Conservation (phyloP, 768 basidiomycete genomes). For the Lentinula edodes region DNA sequence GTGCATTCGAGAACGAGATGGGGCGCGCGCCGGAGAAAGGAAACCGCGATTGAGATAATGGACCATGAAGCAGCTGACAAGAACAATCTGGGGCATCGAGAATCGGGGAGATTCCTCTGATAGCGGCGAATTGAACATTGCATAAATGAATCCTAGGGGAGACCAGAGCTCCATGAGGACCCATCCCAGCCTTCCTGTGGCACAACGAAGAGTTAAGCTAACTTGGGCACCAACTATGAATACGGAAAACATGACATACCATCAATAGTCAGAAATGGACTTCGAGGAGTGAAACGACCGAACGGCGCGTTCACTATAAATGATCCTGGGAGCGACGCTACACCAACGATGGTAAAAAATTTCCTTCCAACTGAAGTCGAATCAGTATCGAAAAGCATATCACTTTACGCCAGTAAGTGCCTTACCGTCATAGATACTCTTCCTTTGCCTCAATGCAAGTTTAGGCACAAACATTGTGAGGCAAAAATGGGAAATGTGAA, state of each 20-base stretch:
- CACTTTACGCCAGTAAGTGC: neutral
- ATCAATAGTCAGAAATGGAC: constrained; percentile 21
- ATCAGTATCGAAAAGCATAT: too few relatives aligned
- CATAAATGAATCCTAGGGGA: constrained; percentile 29
- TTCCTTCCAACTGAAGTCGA: constrained; percentile 28
- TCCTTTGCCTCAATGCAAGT: neutral
- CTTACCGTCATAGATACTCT: neutral
- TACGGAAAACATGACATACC: neutral
- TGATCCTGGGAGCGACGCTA: constrained; percentile 27
- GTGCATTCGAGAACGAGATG: constrained; percentile 51
- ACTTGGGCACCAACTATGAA: neutral
- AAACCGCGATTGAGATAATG: constrained; percentile 67
- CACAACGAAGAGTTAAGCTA: neutral
- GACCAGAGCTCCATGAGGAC: constrained; percentile 49
- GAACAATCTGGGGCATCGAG: constrained; percentile 27
- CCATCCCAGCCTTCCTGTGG: constrained; percentile 37
- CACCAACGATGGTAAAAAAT: constrained; percentile 38
- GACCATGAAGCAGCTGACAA: constrained; percentile 37
- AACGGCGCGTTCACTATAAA: constrained; percentile 72
- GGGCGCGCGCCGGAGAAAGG: constrained; percentile 59
- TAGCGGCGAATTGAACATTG: constrained; percentile 30
- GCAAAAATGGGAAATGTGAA: neutral
- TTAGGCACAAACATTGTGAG: neutral
- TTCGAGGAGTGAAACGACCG: constrained; percentile 60
- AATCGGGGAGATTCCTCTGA: neutral